Evolutionary conservation across 2,329 filamentous ascomycete species (phyloP).

Genomic region (Neonectria sp.): DNA sequence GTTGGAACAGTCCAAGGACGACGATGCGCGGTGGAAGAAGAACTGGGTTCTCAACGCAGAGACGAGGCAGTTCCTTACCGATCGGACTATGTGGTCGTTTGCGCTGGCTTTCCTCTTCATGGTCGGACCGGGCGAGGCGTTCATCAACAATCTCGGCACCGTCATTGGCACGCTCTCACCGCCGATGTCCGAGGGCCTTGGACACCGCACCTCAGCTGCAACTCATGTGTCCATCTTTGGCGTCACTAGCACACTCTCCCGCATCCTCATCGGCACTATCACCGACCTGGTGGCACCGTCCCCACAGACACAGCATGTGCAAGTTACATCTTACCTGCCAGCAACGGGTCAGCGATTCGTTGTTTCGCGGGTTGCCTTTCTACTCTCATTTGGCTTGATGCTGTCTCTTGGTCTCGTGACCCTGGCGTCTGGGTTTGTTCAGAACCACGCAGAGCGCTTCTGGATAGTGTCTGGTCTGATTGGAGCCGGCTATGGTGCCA

Average conservation of each 20-base stretch:
- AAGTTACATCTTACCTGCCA: slow-evolving; percentile 54
- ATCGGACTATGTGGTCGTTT: slow-evolving; percentile 97
- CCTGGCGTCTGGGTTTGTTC: slow-evolving; percentile 82
- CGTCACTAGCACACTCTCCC: slow-evolving; percentile 89
- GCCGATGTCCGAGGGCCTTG: slow-evolving; percentile 61
- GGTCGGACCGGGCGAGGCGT: slow-evolving; percentile 95
- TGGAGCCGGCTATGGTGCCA: slow-evolving; percentile 92
- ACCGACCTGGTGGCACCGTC: slow-evolving; percentile 87
- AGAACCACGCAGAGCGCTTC: slow-evolving; percentile 84
- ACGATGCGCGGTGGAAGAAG: slow-evolving; percentile 79
- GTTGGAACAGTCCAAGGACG: slow-evolving; percentile 58
- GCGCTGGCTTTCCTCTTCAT: slow-evolving; percentile 93
- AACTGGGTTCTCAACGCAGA: slow-evolving; percentile 93
- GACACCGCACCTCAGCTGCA: slow-evolving; percentile 73
- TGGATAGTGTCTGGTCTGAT: slow-evolving; percentile 88
- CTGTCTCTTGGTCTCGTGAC: slow-evolving; percentile 83
- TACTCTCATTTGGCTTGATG: slow-evolving; percentile 81
- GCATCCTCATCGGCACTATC: slow-evolving; percentile 89
- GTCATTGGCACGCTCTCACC: slow-evolving; percentile 89
- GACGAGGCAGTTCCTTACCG: slow-evolving; percentile 85
- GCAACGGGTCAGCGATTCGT: slow-evolving; percentile 61
- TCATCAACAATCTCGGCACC: slow-evolving; percentile 97
- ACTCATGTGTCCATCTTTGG: slow-evolving; percentile 96
- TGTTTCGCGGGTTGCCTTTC: slow-evolving; percentile 85
- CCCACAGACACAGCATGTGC: slow-evolving; percentile 72